Percentiles rank a stretch among this genome's conserved stretches.
These are phyloP conservation scores for Elymus sibiricus DNA, from an alignment of 176 grass and related monocot genomes.

Conservation along the genomic window DNA sequence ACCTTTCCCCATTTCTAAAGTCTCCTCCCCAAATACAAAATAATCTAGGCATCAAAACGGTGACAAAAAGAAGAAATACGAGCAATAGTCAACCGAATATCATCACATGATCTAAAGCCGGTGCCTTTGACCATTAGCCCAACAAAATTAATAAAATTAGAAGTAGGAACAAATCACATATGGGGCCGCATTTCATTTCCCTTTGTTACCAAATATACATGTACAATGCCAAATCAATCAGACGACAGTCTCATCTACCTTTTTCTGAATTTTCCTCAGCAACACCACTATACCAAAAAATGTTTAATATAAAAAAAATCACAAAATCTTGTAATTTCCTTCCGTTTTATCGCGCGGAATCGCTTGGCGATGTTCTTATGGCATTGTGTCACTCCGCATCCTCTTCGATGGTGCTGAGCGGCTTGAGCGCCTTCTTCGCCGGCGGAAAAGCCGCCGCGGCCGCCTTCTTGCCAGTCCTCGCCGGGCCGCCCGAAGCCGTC, in stretches of 20 bases:
- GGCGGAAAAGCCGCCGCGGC: not conserved
- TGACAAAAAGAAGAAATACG: not conserved
- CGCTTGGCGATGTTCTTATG: not conserved
- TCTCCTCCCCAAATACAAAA: not conserved
- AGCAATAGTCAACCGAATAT: not conserved
- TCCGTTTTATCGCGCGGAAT: too few species aligned
- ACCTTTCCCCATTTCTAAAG: not conserved
- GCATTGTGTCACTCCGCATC: constrained; percentile 18
- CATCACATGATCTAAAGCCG: not conserved
- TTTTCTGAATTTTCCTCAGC: not conserved
- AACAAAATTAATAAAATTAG: not conserved
- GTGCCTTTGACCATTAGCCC: not conserved
- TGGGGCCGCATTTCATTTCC: not conserved
- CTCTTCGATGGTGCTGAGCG: constrained; percentile 50
- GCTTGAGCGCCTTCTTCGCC: constrained; percentile 32
- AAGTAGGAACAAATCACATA: not conserved
- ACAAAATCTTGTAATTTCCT: not conserved
- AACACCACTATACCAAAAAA: not conserved
- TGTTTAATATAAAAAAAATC: not conserved
- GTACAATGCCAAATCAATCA: not conserved
- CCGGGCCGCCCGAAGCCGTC: not conserved
- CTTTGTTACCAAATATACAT: not conserved
- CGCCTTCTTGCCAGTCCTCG: not conserved
- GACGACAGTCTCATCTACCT: not conserved
- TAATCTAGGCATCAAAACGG: not conserved